Base-by-base conservation (phyloP, 2,329 filamentous ascomycete species). In the Metarhizium guizhouense region DNA sequence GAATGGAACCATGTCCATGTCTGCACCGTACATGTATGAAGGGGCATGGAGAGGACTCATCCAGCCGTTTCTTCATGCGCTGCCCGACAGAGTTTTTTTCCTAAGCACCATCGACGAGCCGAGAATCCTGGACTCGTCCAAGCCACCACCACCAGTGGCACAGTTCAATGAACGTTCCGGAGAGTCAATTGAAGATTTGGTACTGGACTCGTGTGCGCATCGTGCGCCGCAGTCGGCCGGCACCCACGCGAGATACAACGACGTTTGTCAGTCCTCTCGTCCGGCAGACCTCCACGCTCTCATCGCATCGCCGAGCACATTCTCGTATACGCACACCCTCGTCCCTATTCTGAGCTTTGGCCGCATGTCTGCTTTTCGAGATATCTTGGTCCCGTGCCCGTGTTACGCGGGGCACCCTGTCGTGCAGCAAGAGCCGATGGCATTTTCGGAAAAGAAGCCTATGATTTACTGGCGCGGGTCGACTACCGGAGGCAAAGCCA, bases 401-500 rank as follows among this genome's bases (percentile, higher is more conserved):
- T 74, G 74, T 1, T 82, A 82, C 57, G 61, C 72, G n/a, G 68
- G 2, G 67, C 72, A 47, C 73, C 76, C 34, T 57, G 61, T 4
- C 82, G 82, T 59, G 63, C 73, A 2, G 61, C 66, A 0, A 34
- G 57, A 0, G 50, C 68, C 2, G 80, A 82, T 56, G 43, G 73
- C 0, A 6, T 25, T 25, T 25, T 4, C 25, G 4, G 25, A 4
- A 25, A 85, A 84, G 60, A 60, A 59, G 1, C 74, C 77, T 40
- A 74, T 73, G 2, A 61, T 83, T 0, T 84, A 83, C 63, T 84
- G 81, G 82, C 74, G 76, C 0, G 81, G 81, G 0, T 80, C 76
- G 0, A 81, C 73, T 0, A 82, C 80, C 0, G 81, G 80, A 2
- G 78, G 73, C 0, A 58, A 64, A 2, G 54, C 63, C 0, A 81